Percentiles rank a stretch among this genome's conserved stretches.
These are phyloP conservation scores for Mucor indicus DNA, from an alignment of 371 early-diverging fungal genomes.

Conservation along the genomic window DNA sequence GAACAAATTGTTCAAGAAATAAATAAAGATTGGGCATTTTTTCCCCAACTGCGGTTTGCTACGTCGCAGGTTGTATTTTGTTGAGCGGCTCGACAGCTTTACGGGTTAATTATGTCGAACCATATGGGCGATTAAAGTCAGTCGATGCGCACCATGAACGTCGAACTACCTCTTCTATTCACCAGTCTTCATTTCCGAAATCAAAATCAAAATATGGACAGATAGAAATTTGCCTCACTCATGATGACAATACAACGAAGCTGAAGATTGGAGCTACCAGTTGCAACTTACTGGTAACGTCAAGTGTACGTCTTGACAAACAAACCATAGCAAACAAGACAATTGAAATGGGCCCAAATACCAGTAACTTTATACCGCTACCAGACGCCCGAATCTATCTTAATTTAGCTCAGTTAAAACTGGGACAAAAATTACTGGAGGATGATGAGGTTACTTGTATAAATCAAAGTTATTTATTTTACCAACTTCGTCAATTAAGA, in stretches of 20 bases:
- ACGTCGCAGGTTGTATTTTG: conserved; percentile 8
- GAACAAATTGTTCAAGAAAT: conserved; percentile 1
- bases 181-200: conserved; percentile 2
- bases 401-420: neutral
- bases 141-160: conserved; percentile 10
- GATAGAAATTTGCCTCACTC: conserved; percentile 4
- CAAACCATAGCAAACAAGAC: conserved; percentile 3
- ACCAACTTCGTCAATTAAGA: conserved; percentile 1
- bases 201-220: conserved; percentile 1
- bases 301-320: neutral
- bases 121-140: conserved; percentile 8
- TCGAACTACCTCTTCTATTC: neutral
- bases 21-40: conserved; percentile 10
- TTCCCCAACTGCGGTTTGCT: conserved; percentile 7
- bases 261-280: conserved; percentile 3
- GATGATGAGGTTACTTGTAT: conserved; percentile 1
- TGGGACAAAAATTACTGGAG: conserved; percentile 5
- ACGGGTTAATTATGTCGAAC: conserved; percentile 4
- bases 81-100: conserved; percentile 1
- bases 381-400: neutral
- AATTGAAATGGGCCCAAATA: conserved; percentile 5
- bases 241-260: conserved; percentile 4
- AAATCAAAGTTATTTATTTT: neutral
- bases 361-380: conserved; percentile 1
- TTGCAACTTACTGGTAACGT: conserved; percentile 1